Conservation (phyloP, 2,329 filamentous ascomycete species). For the Ophiocordyceps camponoti-saundersi region DNA sequence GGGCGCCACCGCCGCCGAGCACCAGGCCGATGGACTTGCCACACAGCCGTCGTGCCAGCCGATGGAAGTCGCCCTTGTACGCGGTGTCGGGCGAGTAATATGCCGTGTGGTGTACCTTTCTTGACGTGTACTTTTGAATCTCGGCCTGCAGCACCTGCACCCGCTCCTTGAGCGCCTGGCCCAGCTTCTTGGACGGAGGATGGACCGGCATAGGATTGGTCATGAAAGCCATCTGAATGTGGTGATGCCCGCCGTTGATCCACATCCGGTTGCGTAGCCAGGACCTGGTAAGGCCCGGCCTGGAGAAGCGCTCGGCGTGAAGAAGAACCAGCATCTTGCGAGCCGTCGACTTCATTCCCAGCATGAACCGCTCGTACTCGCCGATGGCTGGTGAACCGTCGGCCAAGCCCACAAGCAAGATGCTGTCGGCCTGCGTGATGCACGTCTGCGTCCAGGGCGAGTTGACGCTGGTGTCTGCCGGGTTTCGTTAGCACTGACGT, state of each 20-base stretch:
- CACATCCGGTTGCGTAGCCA: slow-evolving; percentile 90
- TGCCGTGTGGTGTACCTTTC: slow-evolving; percentile 73
- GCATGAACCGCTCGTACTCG: slow-evolving; percentile 89
- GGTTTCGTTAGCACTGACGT: slow-evolving; percentile 10
- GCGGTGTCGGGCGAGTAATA: slow-evolving; percentile 84
- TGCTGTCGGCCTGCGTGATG: slow-evolving; percentile 91
- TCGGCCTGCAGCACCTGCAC: slow-evolving; percentile 93
- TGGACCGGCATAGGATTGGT: slow-evolving; percentile 61
- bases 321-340: slow-evolving; percentile 82
- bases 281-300: slow-evolving; percentile 65
- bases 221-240: slow-evolving; percentile 88
- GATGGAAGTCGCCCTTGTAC: slow-evolving; percentile 93
- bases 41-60: slow-evolving; percentile 74
- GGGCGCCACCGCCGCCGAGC: slow-evolving; percentile 79
- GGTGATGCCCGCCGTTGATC: slow-evolving; percentile 96
- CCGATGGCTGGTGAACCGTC: slow-evolving; percentile 82
- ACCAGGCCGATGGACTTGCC: slow-evolving; percentile 92
- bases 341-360: slow-evolving; percentile 94
- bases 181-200: slow-evolving; percentile 59
- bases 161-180: slow-evolving; percentile 73
- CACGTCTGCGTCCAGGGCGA: slow-evolving; percentile 98
- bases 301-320: slow-evolving; percentile 76
- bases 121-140: slow-evolving; percentile 93
- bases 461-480: slow-evolving; percentile 78
- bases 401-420: slow-evolving; percentile 78